Evolutionary conservation across 371 early-diverging fungal species (phyloP), one percentile per base, ranked within the genome.

Genomic region (Apophysomyces elegans): DNA sequence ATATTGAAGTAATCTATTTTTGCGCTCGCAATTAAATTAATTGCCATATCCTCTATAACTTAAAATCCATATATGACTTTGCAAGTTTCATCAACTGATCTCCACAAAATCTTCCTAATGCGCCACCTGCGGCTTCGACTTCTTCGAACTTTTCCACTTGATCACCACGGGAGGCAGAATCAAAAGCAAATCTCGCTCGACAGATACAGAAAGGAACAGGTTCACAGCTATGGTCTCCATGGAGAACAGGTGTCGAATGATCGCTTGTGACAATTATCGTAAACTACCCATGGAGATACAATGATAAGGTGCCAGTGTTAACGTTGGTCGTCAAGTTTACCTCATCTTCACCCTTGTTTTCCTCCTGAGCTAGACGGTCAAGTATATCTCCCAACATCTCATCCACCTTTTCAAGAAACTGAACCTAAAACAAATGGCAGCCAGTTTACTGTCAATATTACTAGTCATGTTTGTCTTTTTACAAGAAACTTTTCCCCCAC

Each of bases 141-240:
- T 83, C 84, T 26, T 75, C 67, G 71, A 73, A 84, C 0, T 32
- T 37, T 1, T 36, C 38, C 1, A 75, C 78, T 36, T 39, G 11
- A 37, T 83, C 83, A 7, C 74, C 62, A 21, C 44, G 21, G 9
- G 39, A 18, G 32, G 32, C 32, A 11, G 37, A 11, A 8, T 62
- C 64, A 12, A 59, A 45, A 18, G 66, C 56, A 61, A 59, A 63
- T 37, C 54, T 54, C 12, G 62, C 62, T 35, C 69, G 54, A 21
- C 68, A 63, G 2, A 84, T 71, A 62, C 62, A 60, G 63, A 84
- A 76, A 0, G 85, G 85, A 2, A 85, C 84, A 16, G 85, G 83
- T 56, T 84, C 85, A 46, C 78, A 77, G 38, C 79, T 78, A 58
- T 85, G 85, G 56, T 85, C 85, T 12, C 81, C 81, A 61, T 74